Percentiles rank a stretch among this genome's conserved stretches.
Conservation (phyloP, 2,329 filamentous ascomycete species). For the Diaporthe helianthi region DNA sequence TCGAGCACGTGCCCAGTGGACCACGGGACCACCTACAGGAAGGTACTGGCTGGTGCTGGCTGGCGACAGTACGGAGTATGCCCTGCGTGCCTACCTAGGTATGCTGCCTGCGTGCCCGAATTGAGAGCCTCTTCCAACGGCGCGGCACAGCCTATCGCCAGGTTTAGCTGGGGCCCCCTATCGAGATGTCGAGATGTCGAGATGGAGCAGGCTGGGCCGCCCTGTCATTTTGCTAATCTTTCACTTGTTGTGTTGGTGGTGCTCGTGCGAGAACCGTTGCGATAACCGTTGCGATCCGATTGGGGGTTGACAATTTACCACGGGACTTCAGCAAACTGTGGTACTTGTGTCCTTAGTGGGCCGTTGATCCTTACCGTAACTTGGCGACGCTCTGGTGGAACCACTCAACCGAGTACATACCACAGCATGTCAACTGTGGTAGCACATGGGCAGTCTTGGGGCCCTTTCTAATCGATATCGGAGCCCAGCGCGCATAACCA, state of each 20-base stretch:
- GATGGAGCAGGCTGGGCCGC: slow-evolving; percentile 14
- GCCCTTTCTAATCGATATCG: slow-evolving; percentile 4
- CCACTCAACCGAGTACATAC: too few species aligned
- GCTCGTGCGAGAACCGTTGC: background rate
- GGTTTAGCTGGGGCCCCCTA: background rate
- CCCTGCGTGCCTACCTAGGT: background rate
- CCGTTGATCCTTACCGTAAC: slow-evolving; percentile 17
- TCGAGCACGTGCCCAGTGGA: background rate
- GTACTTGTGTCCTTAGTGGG: background rate
- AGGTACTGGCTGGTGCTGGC: slow-evolving; percentile 1
- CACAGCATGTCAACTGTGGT: slow-evolving; percentile 3
- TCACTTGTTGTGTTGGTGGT: background rate
- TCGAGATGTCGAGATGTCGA: too few species aligned
- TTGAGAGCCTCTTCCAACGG: background rate
- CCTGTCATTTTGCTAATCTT: background rate
- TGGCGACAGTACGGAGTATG: too few species aligned
- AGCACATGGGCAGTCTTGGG: slow-evolving; percentile 6
- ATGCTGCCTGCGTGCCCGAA: background rate
- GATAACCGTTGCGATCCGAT: slow-evolving; percentile 19
- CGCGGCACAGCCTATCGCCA: slow-evolving; percentile 7
- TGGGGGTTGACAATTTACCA: slow-evolving; percentile 10
- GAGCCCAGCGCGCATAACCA: background rate
- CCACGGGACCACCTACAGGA: slow-evolving; percentile 5
- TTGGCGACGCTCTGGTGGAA: slow-evolving; percentile 17
- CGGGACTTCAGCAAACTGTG: background rate